These are phyloP conservation scores for Thermochaetoides thermophila DNA, from an alignment of 495 filamentous ascomycete species.

Conservation along the genomic window DNA sequence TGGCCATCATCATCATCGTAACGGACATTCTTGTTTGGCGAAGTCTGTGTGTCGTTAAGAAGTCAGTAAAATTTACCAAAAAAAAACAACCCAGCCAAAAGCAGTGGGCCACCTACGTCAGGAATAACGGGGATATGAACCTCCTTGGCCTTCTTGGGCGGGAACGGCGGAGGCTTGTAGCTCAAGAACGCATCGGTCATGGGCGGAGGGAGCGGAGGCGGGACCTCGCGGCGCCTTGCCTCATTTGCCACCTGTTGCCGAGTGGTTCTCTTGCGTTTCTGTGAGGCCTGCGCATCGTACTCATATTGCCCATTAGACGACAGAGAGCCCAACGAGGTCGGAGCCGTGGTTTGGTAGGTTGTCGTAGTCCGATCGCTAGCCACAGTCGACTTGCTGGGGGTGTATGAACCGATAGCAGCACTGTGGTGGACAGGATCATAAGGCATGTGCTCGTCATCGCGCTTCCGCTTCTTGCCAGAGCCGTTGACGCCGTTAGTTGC, in stretches of 20 bases:
- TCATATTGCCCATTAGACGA: conserved; percentile 49
- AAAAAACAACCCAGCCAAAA: too few species aligned
- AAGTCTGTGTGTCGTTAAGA: conserved; percentile 27
- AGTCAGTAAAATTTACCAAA: too few species aligned
- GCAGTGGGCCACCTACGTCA: conserved; percentile 50
- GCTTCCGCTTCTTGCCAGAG: conserved; percentile 33
- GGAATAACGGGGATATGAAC: conserved; percentile 67
- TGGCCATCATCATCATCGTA: conserved; percentile 95
- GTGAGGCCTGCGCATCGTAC: conserved; percentile 40
- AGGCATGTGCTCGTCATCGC: conserved; percentile 30
- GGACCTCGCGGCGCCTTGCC: conserved; percentile 57
- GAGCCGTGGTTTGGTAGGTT: conserved; percentile 70
- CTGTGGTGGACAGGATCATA: conserved; percentile 30
- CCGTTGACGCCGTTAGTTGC: conserved; percentile 6
- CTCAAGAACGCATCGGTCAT: too few species aligned
- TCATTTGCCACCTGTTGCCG: conserved; percentile 65
- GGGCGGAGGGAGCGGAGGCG: conserved; percentile 46
- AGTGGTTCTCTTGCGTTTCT: conserved; percentile 79
- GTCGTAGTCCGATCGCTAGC: conserved; percentile 83
- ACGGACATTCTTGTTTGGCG: conserved; percentile 36
- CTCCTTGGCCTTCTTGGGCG: conserved; percentile 81
- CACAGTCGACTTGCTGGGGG: conserved; percentile 50
- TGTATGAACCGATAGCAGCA: conserved; percentile 48
- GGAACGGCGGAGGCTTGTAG: conserved; percentile 78
- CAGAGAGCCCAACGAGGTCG: conserved; percentile 68